Percentiles rank a stretch among this genome's conserved stretches.
Evolutionary conservation across 2,329 filamentous ascomycete genomes (phyloP).

Genomic region (Exophiala calicioides): DNA sequence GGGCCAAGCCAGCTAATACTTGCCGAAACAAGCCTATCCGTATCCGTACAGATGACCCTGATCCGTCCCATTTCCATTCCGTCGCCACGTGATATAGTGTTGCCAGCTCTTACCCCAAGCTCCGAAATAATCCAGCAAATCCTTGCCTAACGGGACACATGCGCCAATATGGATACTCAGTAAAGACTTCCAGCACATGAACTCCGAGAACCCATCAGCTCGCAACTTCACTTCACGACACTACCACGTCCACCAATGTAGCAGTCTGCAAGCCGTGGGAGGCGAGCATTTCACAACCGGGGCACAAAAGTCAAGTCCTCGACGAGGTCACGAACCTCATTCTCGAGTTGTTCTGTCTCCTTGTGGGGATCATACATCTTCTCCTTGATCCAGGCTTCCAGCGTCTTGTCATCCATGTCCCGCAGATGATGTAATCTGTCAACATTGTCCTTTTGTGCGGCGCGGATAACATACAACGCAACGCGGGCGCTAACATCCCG

Average conservation of each 20-base stretch:
- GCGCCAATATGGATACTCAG: too few relatives aligned
- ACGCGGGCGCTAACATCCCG: constrained; percentile 85
- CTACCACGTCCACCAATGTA: too few relatives aligned
- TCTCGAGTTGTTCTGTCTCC: constrained; percentile 49
- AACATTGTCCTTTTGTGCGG: constrained; percentile 79
- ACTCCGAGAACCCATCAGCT: too few relatives aligned
- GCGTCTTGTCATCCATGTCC: constrained; percentile 43
- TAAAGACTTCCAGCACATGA: too few relatives aligned
- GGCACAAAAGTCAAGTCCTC: constrained; percentile 18
- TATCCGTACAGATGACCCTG: not conserved
- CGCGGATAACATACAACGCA: constrained; percentile 88
- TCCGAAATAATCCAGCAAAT: too few relatives aligned
- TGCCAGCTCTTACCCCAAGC: too few relatives aligned
- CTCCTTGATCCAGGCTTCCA: constrained; percentile 51
- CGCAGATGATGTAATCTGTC: constrained; percentile 50
- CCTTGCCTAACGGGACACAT: too few relatives aligned
- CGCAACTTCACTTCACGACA: constrained; percentile 8
- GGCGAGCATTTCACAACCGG: constrained; percentile 14
- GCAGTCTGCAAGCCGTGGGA: too few relatives aligned
- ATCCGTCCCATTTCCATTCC: not conserved
- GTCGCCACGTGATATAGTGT: too few relatives aligned
- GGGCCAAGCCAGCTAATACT: not conserved
- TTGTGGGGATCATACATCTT: constrained; percentile 53
- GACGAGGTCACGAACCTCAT: constrained; percentile 37
- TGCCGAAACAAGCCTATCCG: not conserved